These are phyloP conservation scores for Sisymbrium altissimum DNA, from an alignment of 345 rosid species.

Conservation along the genomic window DNA sequence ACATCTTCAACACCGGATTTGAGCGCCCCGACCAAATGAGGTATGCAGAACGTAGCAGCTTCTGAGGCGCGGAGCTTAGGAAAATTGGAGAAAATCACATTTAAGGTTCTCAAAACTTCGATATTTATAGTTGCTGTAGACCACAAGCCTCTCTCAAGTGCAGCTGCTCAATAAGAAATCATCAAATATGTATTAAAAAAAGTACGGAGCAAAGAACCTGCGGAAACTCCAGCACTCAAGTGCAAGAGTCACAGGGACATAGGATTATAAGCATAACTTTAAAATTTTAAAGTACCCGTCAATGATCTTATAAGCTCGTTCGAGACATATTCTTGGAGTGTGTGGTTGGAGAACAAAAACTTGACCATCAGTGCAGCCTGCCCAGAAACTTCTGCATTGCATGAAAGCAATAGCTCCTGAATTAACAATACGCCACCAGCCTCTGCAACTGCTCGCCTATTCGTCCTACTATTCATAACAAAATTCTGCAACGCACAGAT, in stretches of 20 bases:
- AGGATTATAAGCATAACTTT: not conserved
- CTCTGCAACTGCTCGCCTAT: conserved; percentile 91
- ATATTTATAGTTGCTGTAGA: conserved; percentile 67
- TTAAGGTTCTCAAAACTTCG: conserved; percentile 64
- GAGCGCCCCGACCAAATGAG: conserved; percentile 76
- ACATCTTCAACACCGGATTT: conserved; percentile 71
- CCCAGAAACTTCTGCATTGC: conserved; percentile 60
- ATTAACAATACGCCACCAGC: conserved; percentile 88
- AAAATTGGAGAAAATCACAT: conserved; percentile 75
- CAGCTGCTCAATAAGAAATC: conserved; percentile 52
- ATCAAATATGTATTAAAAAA: conserved; percentile 1
- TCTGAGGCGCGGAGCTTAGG: conserved; percentile 84
- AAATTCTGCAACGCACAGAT: conserved; percentile 92
- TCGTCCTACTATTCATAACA: conserved; percentile 85
- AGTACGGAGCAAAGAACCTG: not conserved
- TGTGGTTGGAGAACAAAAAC: conserved; percentile 81
- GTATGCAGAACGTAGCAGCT: conserved; percentile 86
- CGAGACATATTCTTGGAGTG: conserved; percentile 88
- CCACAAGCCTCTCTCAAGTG: conserved; percentile 85
- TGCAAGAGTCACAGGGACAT: not conserved
- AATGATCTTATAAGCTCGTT: conserved; percentile 82
- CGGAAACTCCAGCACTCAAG: not conserved
- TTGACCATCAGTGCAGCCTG: conserved; percentile 85
- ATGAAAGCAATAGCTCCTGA: conserved; percentile 70
- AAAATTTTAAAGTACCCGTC: conserved; percentile 48